Evolutionary conservation across 2,329 filamentous ascomycete species (phyloP).

Genomic region (Apiospora rasikravindrae): DNA sequence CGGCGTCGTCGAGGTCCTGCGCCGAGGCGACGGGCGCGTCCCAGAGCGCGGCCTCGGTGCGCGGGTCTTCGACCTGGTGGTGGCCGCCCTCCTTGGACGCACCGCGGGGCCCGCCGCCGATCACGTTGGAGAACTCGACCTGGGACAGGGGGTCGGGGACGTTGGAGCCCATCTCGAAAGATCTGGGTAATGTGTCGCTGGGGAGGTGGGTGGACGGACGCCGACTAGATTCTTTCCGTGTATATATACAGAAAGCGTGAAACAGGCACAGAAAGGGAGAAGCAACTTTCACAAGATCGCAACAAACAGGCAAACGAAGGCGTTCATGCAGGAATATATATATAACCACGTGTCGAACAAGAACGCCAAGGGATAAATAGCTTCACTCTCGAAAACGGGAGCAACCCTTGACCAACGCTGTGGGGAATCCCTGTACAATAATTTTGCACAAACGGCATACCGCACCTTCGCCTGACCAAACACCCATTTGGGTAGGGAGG

Average conservation of each 20-base stretch:
- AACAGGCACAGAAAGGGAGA: background rate
- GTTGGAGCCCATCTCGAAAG: background rate
- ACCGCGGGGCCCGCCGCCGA: constrained; percentile 47
- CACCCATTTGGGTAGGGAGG: background rate
- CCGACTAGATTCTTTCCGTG: background rate
- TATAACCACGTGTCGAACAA: background rate
- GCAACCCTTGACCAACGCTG: background rate
- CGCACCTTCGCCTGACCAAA: background rate
- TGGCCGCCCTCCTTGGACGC: constrained; percentile 36
- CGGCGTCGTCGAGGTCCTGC: constrained; percentile 51
- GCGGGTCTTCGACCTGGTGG: constrained; percentile 48
- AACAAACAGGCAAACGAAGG: background rate
- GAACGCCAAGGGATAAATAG: background rate
- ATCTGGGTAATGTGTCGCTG: background rate
- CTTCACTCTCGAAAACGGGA: background rate
- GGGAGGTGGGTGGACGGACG: background rate
- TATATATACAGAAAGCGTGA: background rate
- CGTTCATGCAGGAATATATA: background rate
- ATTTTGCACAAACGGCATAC: background rate
- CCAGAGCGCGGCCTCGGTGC: constrained; percentile 50
- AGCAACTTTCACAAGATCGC: background rate
- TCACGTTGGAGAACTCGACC: constrained; percentile 48
- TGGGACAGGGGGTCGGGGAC: constrained; percentile 4
- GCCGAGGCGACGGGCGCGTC: constrained; percentile 49
- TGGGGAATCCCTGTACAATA: constrained; percentile 3